Evolutionary conservation across 768 basidiomycete genomes (phyloP).

Genomic region (Lentinula boryana): DNA sequence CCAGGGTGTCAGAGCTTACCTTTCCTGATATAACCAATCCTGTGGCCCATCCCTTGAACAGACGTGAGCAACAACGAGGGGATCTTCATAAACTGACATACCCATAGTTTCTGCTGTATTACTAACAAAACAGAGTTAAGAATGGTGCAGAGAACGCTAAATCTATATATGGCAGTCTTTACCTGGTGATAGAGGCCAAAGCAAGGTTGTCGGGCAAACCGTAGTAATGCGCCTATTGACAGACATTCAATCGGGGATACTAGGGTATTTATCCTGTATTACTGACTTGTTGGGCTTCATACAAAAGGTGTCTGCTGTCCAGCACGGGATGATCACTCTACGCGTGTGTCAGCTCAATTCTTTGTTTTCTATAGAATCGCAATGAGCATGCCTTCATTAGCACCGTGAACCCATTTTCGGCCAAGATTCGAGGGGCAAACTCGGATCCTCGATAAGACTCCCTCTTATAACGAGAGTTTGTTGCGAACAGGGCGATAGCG

Average conservation of each 20-base stretch:
- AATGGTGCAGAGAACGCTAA: neutral
- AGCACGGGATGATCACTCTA: conserved; percentile 40
- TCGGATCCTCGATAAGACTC: conserved; percentile 61
- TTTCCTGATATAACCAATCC: conserved; percentile 52
- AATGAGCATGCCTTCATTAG: conserved; percentile 42
- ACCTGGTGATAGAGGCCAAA: conserved; percentile 60
- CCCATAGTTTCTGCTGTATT: conserved; percentile 48
- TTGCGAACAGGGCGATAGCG: conserved; percentile 52
- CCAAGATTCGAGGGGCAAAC: conserved; percentile 43
- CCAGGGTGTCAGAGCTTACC: conserved; percentile 28
- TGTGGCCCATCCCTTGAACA: conserved; percentile 53
- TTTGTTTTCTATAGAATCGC: neutral
- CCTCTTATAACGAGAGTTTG: conserved; percentile 36
- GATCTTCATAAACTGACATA: conserved; percentile 22
- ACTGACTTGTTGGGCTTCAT: conserved; percentile 50
- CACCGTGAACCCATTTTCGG: conserved; percentile 45
- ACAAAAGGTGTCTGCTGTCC: conserved; percentile 50
- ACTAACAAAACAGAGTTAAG: neutral
- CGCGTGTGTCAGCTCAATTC: neutral
- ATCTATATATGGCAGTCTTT: neutral
- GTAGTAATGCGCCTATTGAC: conserved; percentile 42
- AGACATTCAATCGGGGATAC: neutral
- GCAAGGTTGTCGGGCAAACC: conserved; percentile 48
- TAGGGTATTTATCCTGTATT: neutral
- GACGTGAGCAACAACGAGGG: conserved; percentile 41